Conservation (phyloP, 1,139 yeast species). For the Waltiozyma sp. region DNA sequence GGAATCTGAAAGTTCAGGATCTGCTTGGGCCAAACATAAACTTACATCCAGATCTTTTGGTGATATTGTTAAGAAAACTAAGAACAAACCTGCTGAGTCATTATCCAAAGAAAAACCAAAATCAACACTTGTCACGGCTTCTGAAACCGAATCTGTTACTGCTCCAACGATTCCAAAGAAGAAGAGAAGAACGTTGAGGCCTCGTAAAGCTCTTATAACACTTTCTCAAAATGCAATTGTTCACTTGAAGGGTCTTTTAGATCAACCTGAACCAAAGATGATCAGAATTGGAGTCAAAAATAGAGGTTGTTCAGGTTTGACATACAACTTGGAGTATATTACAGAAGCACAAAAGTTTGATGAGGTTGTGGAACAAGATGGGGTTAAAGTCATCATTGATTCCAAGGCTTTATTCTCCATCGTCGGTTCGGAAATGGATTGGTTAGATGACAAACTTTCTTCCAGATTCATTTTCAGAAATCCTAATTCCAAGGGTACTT, state of each 20-base stretch:
- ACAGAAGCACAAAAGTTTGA: constrained; percentile 86
- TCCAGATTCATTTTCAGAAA: constrained; percentile 85
- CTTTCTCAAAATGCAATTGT: constrained; percentile 61
- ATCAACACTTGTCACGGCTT: background rate
- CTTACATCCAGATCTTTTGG: constrained; percentile 18
- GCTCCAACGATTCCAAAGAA: constrained; percentile 23
- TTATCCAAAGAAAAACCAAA: constrained; percentile 1
- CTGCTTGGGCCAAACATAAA: constrained; percentile 16
- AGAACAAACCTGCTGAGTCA: constrained; percentile 3
- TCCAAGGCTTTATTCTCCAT: constrained; percentile 92
- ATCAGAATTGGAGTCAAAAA: constrained; percentile 91
- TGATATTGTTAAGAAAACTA: constrained; percentile 13
- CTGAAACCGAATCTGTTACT: background rate
- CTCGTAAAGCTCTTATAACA: constrained; percentile 82
- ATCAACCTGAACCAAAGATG: constrained; percentile 79
- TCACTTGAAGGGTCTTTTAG: constrained; percentile 56
- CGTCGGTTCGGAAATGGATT: constrained; percentile 97
- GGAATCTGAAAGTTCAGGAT: constrained; percentile 1
- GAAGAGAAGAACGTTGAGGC: constrained; percentile 59
- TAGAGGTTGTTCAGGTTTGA: constrained; percentile 92
- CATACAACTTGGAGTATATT: constrained; percentile 86
- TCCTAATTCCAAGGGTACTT: constrained; percentile 94
- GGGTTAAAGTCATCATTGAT: constrained; percentile 84
- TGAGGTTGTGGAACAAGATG: constrained; percentile 86
- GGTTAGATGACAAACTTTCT: constrained; percentile 87